Evolutionary conservation across 345 rosid genomes (phyloP).

Genomic region (Toxicodendron radicans): DNA sequence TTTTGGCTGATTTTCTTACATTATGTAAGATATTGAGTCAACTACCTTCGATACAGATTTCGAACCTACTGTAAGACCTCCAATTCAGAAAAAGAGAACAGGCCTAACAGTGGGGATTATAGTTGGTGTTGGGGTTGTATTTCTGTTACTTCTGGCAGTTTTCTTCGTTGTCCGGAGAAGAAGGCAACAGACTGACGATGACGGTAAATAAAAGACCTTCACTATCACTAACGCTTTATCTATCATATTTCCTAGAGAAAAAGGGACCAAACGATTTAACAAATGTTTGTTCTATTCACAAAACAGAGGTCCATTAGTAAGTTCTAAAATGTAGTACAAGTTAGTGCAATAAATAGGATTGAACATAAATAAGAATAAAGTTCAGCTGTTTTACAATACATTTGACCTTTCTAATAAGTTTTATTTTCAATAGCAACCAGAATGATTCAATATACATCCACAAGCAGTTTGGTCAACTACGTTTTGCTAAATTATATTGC

Average conservation of each 20-base stretch:
- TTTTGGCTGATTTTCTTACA: background rate
- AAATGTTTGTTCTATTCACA: no score
- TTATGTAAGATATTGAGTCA: slow-evolving; percentile 31
- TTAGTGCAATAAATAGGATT: background rate
- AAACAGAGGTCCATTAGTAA: background rate
- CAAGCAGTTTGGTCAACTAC: no score
- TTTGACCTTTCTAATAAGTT: background rate
- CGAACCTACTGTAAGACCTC: slow-evolving; percentile 54
- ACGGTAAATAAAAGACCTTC: slow-evolving; percentile 39
- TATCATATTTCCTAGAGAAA: background rate
- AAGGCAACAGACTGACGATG: slow-evolving; percentile 34
- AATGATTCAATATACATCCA: no score
- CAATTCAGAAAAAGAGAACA: slow-evolving; percentile 37
- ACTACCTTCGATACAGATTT: slow-evolving; percentile 50
- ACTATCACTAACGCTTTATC: background rate
- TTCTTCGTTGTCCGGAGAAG: slow-evolving; percentile 43
- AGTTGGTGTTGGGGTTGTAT: slow-evolving; percentile 45
- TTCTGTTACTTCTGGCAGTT: slow-evolving; percentile 33
- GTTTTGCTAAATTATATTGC: background rate
- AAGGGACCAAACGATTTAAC: background rate
- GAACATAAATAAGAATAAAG: background rate
- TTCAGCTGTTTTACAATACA: background rate
- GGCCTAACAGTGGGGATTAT: slow-evolving; percentile 56
- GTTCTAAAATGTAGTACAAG: background rate
- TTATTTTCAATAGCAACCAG: background rate